A percentile compares a stretch with the other conserved stretches of the same genome.
These are phyloP conservation scores for Elongisporangium senticosum DNA, from an alignment of 352 stramenopile genomes.

Conservation along the genomic window DNA sequence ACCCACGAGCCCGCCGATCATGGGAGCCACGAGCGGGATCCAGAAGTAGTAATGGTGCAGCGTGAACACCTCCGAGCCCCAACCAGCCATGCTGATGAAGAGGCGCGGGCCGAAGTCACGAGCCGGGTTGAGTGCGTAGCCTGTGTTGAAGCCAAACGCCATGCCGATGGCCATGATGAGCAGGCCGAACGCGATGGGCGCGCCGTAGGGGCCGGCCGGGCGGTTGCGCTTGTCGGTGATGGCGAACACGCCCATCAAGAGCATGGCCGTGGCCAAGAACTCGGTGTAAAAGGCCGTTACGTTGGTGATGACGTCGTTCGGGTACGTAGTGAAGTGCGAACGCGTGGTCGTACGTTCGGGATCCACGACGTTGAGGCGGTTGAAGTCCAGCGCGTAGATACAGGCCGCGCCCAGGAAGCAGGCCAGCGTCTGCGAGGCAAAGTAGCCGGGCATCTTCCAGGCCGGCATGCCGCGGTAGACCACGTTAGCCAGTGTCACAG, in stretches of 20 bases:
- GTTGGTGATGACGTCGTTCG: slow-evolving; percentile 14
- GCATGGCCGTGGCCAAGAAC: slow-evolving; percentile 18
- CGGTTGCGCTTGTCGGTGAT: slow-evolving; percentile 20
- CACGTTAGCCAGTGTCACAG: slow-evolving; percentile 42
- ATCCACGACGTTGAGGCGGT: slow-evolving; percentile 18
- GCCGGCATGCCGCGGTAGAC: slow-evolving; percentile 36
- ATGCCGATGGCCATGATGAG: slow-evolving; percentile 34
- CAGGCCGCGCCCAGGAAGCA: slow-evolving; percentile 15
- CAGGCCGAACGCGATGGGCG: slow-evolving; percentile 21
- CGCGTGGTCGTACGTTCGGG: slow-evolving; percentile 16
- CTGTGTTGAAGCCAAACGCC: slow-evolving; percentile 32
- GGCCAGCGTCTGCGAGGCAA: slow-evolving; percentile 26
- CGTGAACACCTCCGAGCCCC: slow-evolving; percentile 50
- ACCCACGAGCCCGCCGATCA: slow-evolving; percentile 33
- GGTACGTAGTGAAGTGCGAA: slow-evolving; percentile 23
- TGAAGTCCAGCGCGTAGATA: slow-evolving; percentile 21
- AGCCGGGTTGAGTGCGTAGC: slow-evolving; percentile 39
- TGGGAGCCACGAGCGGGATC: slow-evolving; percentile 44
- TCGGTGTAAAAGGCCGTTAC: slow-evolving; percentile 26
- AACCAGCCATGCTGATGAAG: slow-evolving; percentile 44
- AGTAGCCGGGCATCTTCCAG: slow-evolving; percentile 40
- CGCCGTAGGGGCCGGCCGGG: slow-evolving; percentile 11
- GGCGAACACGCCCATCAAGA: slow-evolving; percentile 23
- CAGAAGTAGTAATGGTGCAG: slow-evolving; percentile 49
- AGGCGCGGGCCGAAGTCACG: slow-evolving; percentile 40